Percentiles rank a stretch among this genome's conserved stretches.
Conservation (phyloP, 257 asterid genomes). For the Scutellaria barbata region DNA sequence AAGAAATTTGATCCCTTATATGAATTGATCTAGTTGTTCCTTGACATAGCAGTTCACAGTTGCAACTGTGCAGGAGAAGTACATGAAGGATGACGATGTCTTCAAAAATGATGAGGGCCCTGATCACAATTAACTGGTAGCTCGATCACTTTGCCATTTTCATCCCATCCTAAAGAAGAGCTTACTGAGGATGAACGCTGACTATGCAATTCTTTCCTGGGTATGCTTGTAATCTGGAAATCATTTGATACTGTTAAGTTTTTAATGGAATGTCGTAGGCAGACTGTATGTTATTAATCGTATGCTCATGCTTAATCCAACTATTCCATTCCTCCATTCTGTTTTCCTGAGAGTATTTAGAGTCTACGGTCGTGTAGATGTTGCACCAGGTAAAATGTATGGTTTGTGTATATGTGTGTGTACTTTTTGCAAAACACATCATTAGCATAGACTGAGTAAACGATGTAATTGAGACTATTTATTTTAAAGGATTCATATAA, state of each 20-base stretch:
- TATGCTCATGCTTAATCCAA: not conserved
- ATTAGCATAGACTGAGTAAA: too few species aligned
- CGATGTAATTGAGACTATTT: too few species aligned
- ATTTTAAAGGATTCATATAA: too few species aligned
- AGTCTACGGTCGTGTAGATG: too few species aligned
- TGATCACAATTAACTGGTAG: slow-evolving; percentile 31
- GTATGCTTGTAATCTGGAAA: not conserved
- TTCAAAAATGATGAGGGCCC: slow-evolving; percentile 39
- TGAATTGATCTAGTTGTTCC: slow-evolving; percentile 41
- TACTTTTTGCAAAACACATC: too few species aligned
- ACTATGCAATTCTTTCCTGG: not conserved
- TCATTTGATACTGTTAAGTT: not conserved
- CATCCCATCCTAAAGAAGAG: not conserved
- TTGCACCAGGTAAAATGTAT: too few species aligned
- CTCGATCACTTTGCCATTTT: not conserved
- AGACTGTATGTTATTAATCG: not conserved
- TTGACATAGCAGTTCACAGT: slow-evolving; percentile 72
- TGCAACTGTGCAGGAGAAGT: slow-evolving; percentile 98
- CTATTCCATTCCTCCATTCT: too few species aligned
- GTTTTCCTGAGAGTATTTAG: too few species aligned
- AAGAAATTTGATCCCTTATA: not conserved
- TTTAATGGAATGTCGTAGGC: not conserved
- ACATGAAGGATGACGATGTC: slow-evolving; percentile 80
- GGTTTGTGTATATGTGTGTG: too few species aligned
- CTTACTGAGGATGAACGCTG: not conserved